phyloP scores from a whole-genome alignment of 1,284 basidiomycete species.

The Ceratobasidium papillatum region DNA sequence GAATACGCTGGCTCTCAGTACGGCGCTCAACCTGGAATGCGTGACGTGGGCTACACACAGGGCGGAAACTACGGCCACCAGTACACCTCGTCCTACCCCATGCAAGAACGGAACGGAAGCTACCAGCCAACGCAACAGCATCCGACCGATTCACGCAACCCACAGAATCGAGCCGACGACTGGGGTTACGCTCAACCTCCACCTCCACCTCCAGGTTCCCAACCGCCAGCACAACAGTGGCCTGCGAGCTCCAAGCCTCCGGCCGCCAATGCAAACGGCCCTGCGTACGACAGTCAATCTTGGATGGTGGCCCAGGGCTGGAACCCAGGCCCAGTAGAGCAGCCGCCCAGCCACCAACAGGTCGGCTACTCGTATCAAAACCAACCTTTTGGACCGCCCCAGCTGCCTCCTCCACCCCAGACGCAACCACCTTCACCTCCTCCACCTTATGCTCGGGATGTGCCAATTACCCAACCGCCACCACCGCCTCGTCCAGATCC shows the following conservation, averaged over 20 bases:
- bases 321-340: conserved; percentile 10
- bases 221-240: conserved; percentile 31
- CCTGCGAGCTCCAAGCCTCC: conserved; percentile 10
- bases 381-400: conserved; percentile 22
- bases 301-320: conserved; percentile 32
- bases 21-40: conserved; percentile 13
- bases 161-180: neutral
- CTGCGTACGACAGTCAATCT: conserved; percentile 7
- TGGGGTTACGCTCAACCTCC: conserved; percentile 24
- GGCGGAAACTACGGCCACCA: conserved; percentile 9
- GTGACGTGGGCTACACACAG: neutral
- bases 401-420: conserved; percentile 36
- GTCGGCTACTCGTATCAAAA: conserved; percentile 16
- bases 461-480: conserved; percentile 16
- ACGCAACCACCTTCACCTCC: conserved; percentile 34
- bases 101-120: conserved; percentile 11
- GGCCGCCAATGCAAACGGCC: neutral
- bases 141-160: conserved; percentile 17
- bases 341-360: conserved; percentile 12
- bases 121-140: conserved; percentile 8
- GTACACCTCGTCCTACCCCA: conserved; percentile 7
- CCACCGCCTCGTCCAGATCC: neutral
- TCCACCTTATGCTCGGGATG: neutral
- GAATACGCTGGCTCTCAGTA: conserved; percentile 10
- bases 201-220: conserved; percentile 21